Conservation (phyloP, 441 rosid genomes). For the Populus hybrid region DNA sequence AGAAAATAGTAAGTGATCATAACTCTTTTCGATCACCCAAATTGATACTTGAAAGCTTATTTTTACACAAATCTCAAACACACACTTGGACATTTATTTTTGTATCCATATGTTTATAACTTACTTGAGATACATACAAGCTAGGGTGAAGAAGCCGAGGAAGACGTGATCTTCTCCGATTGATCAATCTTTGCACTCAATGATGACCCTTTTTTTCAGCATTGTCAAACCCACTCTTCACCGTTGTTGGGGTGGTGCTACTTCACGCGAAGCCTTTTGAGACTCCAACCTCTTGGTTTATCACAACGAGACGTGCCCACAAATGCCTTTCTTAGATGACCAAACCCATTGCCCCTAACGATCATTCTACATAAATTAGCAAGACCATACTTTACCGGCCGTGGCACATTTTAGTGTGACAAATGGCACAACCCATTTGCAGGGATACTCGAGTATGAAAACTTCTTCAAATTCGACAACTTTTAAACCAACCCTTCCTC, state of each 20-base stretch:
- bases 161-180: conserved; percentile 49
- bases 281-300: conserved; percentile 37
- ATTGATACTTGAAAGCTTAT: no score
- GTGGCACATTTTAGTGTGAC: conserved; percentile 57
- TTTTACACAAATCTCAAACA: no score
- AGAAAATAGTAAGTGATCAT: conserved; percentile 32
- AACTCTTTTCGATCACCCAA: no score
- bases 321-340: conserved; percentile 60
- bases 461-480: conserved; percentile 11
- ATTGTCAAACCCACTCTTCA: conserved; percentile 61
- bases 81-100: neutral
- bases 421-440: conserved; percentile 67
- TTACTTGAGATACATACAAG: conserved; percentile 48
- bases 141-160: conserved; percentile 46
- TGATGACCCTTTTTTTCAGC: conserved; percentile 63
- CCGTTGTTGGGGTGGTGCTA: conserved; percentile 69
- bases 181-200: conserved; percentile 58
- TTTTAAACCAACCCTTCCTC: conserved; percentile 46
- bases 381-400: conserved; percentile 62
- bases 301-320: conserved; percentile 69
- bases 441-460: conserved; percentile 57
- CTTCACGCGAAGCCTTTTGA: conserved; percentile 66
- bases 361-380: conserved; percentile 61
- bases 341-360: conserved; percentile 42
- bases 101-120: neutral